Conservation (phyloP, 305 asterid genomes). For the Plantago coronopus region DNA sequence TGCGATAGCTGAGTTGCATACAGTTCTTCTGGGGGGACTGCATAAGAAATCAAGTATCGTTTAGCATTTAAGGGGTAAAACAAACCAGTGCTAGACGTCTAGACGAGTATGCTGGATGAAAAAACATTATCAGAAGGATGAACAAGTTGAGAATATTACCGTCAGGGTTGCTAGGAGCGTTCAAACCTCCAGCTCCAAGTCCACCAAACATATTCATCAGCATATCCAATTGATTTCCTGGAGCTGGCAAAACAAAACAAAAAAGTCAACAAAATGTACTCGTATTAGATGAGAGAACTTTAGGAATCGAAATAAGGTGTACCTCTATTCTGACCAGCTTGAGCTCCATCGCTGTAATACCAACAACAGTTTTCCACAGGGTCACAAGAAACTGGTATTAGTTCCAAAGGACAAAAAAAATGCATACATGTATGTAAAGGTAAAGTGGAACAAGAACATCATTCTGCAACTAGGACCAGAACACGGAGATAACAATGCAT, state of each 20-base stretch:
- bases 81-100: too few species aligned
- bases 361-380: slow-evolving; percentile 11
- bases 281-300: neutral
- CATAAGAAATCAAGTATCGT: slow-evolving; percentile 11
- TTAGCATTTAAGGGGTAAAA: neutral
- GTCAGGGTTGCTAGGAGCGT: slow-evolving; percentile 35
- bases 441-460: neutral
- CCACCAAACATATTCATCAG: slow-evolving; percentile 54
- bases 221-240: slow-evolving; percentile 43
- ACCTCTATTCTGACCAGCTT: slow-evolving; percentile 42
- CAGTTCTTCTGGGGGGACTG: slow-evolving; percentile 57
- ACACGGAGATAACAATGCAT: neutral
- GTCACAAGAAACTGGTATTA: slow-evolving; percentile 17
- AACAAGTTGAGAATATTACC: slow-evolving; percentile 26
- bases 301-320: slow-evolving; percentile 13
- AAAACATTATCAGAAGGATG: neutral
- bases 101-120: too few species aligned
- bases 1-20: slow-evolving; percentile 56
- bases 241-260: slow-evolving; percentile 6
- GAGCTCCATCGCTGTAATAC: slow-evolving; percentile 44
- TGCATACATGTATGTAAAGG: neutral
- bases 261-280: slow-evolving; percentile 13
- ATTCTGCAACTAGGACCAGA: neutral
- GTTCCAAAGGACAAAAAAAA: slow-evolving; percentile 7
- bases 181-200: slow-evolving; percentile 45